Percentiles rank a stretch among this genome's conserved stretches.
Conservation (phyloP, 371 early-diverging fungal species). For the Mucor saturninus region DNA sequence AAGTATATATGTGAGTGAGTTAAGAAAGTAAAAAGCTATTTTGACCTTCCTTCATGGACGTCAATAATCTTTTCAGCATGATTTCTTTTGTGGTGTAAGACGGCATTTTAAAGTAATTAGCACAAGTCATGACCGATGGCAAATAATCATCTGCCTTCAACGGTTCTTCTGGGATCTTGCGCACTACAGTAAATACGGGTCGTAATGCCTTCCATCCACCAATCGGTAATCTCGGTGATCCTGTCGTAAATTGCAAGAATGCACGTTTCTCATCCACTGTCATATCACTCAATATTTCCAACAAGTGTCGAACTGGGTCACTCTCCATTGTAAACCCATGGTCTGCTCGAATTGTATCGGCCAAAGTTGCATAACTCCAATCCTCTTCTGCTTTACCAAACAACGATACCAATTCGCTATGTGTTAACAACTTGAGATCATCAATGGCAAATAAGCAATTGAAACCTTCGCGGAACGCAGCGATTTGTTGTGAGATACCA, state of each 20-base stretch:
- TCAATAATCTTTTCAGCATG: conserved; percentile 65
- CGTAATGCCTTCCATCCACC: conserved; percentile 83
- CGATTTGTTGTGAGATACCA: conserved; percentile 78
- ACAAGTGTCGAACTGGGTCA: conserved; percentile 65
- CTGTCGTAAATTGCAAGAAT: conserved; percentile 91
- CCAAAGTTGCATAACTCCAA: conserved; percentile 79
- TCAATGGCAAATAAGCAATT: conserved; percentile 75
- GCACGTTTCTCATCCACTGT: conserved; percentile 66
- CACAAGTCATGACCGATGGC: conserved; percentile 97
- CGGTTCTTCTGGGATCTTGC: conserved; percentile 72
- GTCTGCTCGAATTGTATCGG: conserved; percentile 80
- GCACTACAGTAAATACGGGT: conserved; percentile 89
- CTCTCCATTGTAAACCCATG: conserved; percentile 87
- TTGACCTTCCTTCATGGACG: conserved; percentile 88
- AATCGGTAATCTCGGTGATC: conserved; percentile 89
- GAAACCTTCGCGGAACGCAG: conserved; percentile 85
- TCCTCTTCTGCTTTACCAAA: conserved; percentile 76
- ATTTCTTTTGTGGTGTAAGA: conserved; percentile 77
- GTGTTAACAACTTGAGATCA: conserved; percentile 69
- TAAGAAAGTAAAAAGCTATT: conserved; percentile 83
- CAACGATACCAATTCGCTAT: conserved; percentile 74
- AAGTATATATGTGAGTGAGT: conserved; percentile 1
- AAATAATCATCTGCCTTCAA: conserved; percentile 80
- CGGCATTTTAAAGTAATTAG: conserved; percentile 93
- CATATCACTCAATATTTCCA: conserved; percentile 72